Conservation (phyloP, 73 alveolate species). For the Paramecium pentaurelia region DNA sequence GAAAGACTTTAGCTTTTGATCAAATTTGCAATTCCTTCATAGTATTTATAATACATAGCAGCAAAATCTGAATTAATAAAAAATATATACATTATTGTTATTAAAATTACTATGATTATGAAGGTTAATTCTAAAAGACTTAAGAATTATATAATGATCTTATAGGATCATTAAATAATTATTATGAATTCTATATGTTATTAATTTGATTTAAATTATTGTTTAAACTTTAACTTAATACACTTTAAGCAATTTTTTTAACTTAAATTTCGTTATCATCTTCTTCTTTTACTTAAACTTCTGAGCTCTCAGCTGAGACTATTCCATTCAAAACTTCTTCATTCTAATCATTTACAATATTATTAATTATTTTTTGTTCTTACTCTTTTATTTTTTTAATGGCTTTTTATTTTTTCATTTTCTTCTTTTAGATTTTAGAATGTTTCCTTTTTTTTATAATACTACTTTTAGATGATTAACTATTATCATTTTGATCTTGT, state of each 20-base stretch:
- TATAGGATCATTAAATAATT: neutral
- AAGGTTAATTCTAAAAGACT: neutral
- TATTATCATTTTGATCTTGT: neutral
- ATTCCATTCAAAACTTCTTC: neutral
- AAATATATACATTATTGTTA: neutral
- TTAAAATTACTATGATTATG: neutral
- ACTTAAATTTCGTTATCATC: neutral
- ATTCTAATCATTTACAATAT: neutral
- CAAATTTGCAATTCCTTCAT: neutral
- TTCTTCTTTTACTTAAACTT: neutral
- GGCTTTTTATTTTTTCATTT: neutral
- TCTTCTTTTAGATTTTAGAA: neutral
- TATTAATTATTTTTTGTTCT: neutral
- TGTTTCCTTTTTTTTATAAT: neutral
- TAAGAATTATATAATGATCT: neutral
- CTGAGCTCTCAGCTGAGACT: neutral
- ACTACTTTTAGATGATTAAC: neutral
- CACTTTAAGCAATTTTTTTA: neutral
- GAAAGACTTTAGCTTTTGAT: neutral
- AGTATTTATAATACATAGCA: neutral
- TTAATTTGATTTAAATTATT: neutral
- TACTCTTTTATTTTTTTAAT: neutral
- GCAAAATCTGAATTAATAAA: neutral
- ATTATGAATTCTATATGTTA: neutral
- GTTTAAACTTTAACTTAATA: neutral